Base-by-base conservation (phyloP, 371 early-diverging fungal genomes). In the Zychaea mexicana region DNA sequence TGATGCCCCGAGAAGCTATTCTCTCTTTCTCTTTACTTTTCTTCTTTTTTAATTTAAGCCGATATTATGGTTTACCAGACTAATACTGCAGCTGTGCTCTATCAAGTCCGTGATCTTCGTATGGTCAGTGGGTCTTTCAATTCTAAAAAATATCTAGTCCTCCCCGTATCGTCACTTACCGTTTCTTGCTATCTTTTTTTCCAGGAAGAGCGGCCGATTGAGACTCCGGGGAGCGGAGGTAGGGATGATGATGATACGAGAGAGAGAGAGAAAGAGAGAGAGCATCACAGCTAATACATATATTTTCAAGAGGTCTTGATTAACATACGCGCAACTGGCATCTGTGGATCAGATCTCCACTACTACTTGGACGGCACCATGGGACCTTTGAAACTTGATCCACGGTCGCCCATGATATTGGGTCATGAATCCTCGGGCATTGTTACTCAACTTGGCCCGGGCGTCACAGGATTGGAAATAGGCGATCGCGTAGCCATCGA, bases 371-470 rank as follows among this genome's bases (percentile, higher is more conserved):
- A 60, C 13, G 71, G 71, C 22, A 46, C 63, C 0, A 45, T 70
- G 26, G 67, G 71, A 0, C 9, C 52, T 17, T 38, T 54, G 33
- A 17, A 19, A 3, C 17, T 70, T n/a, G 55, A 58, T 21, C 49
- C 52, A 2, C 56, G 57, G 6, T 52, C 62, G 21, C 71, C 71
- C 1, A 66, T 74, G 65, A 61, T 74, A 21, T 57, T 74, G 22
- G 82, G 82, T 0, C 80, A 79, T 60, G 82, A 82, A 62, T 73
- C 76, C 42, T 65, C 80, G 26, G 82, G 82, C 3, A 52, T 77
- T 30, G 70, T 82, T 6, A 67, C 72, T 12, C 58, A 71, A 19
- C 68, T 79, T 9, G 82, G 82, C 31, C 59, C 66, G 22, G 72
- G 70, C 17, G 78, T 78, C 13, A 53, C 32, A 13, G 45, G 36